Base-by-base conservation (phyloP, 768 basidiomycete species). In the Boletus sp. region DNA sequence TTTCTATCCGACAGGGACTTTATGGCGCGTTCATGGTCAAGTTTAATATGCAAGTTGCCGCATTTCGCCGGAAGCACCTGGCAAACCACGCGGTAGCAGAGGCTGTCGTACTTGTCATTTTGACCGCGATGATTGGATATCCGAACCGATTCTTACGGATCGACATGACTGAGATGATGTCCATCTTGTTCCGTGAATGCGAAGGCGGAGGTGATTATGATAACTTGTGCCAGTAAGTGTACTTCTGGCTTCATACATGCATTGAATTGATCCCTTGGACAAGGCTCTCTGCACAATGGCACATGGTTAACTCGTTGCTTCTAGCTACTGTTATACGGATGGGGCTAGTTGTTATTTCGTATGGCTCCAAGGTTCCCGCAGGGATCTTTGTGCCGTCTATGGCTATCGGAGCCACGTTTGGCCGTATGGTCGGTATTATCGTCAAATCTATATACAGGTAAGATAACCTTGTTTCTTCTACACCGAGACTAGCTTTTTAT, bases 311-410 rank as follows among this genome's bases (percentile, higher is more conserved):
- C 69, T 95, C 95, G 4, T 77, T 99, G 7, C 74, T 99, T 20
- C 78, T 98, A 5, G 97, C 96, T 0, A 96, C 95, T 5, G 80
- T 97, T 52, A 86, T 98, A 54, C 86, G 96, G 5, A 90, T 83
- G 20, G 87, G 83, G 10, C 78, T 98, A 46, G 92, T 98, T 47
- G 83, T 98, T 20, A 76, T 98, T 24, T 94, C 93, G 3, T 99
- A 98, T 69, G 97, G 97, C 0, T 91, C 87, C 67, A 98, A 94
- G 71, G 97, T 99, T 0, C 97, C 97, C 1, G 92, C 92, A 11
- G 97, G 97, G 28, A 99, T 99, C 63, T 99, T 99, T 63, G 92
- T 99, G 0, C 97, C 97, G 2, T 97, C 95, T 4, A 98, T 99
- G 97, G 97, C 96, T 1, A 87, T 98, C 54, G 97, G 97, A 39